Base-by-base conservation (phyloP, 306 rosid species). In the Urtica urens region DNA sequence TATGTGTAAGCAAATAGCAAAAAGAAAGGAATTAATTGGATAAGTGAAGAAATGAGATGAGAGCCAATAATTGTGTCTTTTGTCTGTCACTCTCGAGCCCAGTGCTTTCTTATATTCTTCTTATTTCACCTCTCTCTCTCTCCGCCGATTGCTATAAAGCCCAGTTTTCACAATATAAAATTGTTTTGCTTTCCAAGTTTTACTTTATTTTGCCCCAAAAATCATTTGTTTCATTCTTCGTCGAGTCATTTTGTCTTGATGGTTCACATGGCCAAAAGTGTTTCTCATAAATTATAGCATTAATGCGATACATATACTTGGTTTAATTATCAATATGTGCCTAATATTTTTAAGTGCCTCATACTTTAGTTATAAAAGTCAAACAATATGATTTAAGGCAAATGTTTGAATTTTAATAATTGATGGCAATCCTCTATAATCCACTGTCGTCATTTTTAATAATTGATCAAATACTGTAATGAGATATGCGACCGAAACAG, bases 51-150 rank as follows among this genome's bases (percentile, higher is more conserved):
- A 44, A 20, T 25, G n/a, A n/a, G 40, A 10, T 57, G 50, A 47
- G 71, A 54, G 75, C 72, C 71, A 72, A 58, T 54, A 37, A 45
- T 66, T 55, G 66, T 66, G 65, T 68, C 57, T 51, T 44, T n/a
- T 60, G 47, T 46, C 30, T 46, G 45, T 55, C 66, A 43, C 70
- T 62, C 86, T 79, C 82, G 86, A 79, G 86, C 86, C 77, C 64
- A 62, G 82, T n/a, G 82, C 74, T 48, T 19, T 38, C 24, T 23
- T 14, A n/a, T n/a, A 30, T 56, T 59, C 60, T 51, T 43, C 27
- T 2, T 28, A 47, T 38, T 63, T 55, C 60, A 46, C n/a, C n/a
- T n/a, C 71, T 37, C 63, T 13, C 42, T 55, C 28, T 29, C 37
- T 9, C 35, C 51, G 58, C 66, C 49, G 51, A 24, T 23, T 39